Base-by-base conservation (phyloP, 2,329 filamentous ascomycete genomes). In the Colletotrichum lindemuthianum region DNA sequence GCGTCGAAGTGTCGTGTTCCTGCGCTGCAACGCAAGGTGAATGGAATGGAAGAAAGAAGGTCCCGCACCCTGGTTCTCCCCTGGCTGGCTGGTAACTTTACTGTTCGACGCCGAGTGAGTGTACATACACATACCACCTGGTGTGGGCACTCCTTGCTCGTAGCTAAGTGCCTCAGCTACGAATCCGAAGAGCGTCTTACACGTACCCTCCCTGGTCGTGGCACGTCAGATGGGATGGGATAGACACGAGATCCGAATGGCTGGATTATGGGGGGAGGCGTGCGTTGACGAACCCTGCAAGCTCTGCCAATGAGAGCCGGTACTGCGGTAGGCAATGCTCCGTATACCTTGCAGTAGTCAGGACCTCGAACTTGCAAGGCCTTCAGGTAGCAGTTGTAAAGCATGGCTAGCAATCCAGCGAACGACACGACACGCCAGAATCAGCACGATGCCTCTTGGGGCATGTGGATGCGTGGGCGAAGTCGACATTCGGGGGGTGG, bases 391-490 rank as follows among this genome's bases (percentile, higher is more conserved):
- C 24, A 5, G 24, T 24, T 24, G 24, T 24, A 24, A 24, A 40
- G 37, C 37, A 40, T 24, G 24, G 37, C 37, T 13, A 40, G 37
- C 37, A 40, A 13, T 40, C 37, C 24, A 24, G 37, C 37, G 37
- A 9, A 40, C 36, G 52, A n/a, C 43, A 16, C n/a, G n/a, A 50
- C 24, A 24, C 39, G 7, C 12, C 49, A 40, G 49, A 15, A 16
- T 41, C 15, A 49, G 32, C 32, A 54, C 44, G 60, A 63, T 51
- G 51, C 61, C 45, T 51, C 13, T 61, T 65, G 45, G 51, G 61
- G 61, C 60, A 65, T 65, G 61, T 61, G 61, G 61, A 61, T 65
- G 61, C 61, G 57, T 60, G 61, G 51, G 33, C 57, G 39, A 51
- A 24, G 60, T 16, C 44, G 44, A 43, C 16, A 57, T 24, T 24